Base-by-base conservation (phyloP, 768 basidiomycete species). In the Crassisporium funariophilum region DNA sequence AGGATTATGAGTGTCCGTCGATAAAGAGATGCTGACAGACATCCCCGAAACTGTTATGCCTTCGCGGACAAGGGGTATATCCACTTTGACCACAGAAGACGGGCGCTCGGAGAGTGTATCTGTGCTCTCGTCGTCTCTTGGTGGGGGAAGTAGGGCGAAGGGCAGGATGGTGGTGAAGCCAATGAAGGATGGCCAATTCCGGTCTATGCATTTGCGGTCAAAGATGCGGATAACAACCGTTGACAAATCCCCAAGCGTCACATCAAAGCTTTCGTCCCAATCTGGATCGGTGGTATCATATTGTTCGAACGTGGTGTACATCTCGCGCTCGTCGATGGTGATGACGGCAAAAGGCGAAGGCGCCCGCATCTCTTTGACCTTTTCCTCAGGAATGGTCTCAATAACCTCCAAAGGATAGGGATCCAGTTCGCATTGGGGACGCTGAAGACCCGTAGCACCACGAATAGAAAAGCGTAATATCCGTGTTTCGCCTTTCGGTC, bases 231-330 rank as follows among this genome's bases (percentile, higher is more conserved):
- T 35, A n/a, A 56, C 56, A 10, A 58, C 46, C 3, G 56, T 55
- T 13, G 58, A 45, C 4, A 52, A 40, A 36, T 62, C 56, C 15
- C 42, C 36, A 13, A 62, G 39, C 21, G 49, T 42, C 4, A 57
- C 50, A 35, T 61, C 58, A 34, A 61, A 61, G 35, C 43, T 52
- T 21, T 62, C 60, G 4, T 52, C 41, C 60, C 60, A 62, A 13
- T 41, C 53, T 4, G 60, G 60, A 19, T 50, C 40, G 31, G 31
- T 41, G 21, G 41, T 46, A 35, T 54, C 25, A 9, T 21, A 33
- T 17, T 41, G 44, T 25, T 53, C 56, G 22, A 47, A 56, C 0
- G 60, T 59, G 11, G 52, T 57, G 41, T 59, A 62, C 43, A 56
- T 47, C 24, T 59, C 56, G 12, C 47, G 54, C 19, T 56, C 58